These are phyloP conservation scores for Moricandia moricandioides DNA, from an alignment of 345 rosid genomes.

Conservation along the genomic window DNA sequence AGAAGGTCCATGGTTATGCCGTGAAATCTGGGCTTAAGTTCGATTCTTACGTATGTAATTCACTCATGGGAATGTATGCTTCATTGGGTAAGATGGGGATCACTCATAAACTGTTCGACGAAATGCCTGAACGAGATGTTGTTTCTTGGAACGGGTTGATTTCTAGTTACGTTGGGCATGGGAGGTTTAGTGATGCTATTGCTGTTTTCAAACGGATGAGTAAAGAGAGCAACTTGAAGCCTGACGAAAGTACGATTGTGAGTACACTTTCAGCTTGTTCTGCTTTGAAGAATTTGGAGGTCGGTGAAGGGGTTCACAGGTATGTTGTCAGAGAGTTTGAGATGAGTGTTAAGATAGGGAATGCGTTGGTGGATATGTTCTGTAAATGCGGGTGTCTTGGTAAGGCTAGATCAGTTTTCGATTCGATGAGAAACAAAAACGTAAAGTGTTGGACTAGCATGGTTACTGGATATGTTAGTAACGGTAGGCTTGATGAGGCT, in stretches of 20 bases:
- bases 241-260: slow-evolving; percentile 62
- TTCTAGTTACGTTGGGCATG: slow-evolving; percentile 48
- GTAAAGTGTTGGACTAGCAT: slow-evolving; percentile 75
- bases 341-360: slow-evolving; percentile 50
- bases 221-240: slow-evolving; percentile 40
- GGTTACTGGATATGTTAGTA: slow-evolving; percentile 57
- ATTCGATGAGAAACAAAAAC: slow-evolving; percentile 50
- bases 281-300: slow-evolving; percentile 45
- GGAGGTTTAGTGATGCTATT: slow-evolving; percentile 55
- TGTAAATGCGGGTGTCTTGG: slow-evolving; percentile 60
- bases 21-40: slow-evolving; percentile 53
- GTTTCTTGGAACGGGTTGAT: slow-evolving; percentile 75
- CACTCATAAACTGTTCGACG: slow-evolving; percentile 55
- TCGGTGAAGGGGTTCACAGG: slow-evolving; percentile 51
- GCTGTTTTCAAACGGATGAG: slow-evolving; percentile 46
- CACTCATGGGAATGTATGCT: slow-evolving; percentile 66
- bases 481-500: slow-evolving; percentile 54
- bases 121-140: slow-evolving; percentile 62
- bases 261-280: slow-evolving; percentile 70
- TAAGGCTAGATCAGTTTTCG: slow-evolving; percentile 48
- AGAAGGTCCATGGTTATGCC: slow-evolving; percentile 53
- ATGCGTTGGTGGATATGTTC: slow-evolving; percentile 67
- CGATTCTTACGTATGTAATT: slow-evolving; percentile 61
- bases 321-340: slow-evolving; percentile 43
- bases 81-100: slow-evolving; percentile 37